phyloP scores from a whole-genome alignment of 2,329 filamentous ascomycete species.

The Keithomyces neogunnii region DNA sequence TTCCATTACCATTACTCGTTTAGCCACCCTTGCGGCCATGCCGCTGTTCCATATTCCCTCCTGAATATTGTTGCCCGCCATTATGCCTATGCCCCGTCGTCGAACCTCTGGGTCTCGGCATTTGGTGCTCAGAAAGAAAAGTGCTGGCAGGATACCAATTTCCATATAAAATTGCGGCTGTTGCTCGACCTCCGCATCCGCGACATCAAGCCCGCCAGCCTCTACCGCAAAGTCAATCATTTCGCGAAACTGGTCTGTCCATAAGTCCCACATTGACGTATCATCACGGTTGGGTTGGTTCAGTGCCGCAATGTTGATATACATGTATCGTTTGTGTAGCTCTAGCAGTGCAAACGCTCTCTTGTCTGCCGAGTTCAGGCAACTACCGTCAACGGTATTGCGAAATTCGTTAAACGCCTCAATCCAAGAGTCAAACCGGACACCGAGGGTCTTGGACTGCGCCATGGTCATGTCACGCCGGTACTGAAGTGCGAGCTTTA shows the following conservation, averaged over 20 bases:
- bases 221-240: slow-evolving; percentile 4
- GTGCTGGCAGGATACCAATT: slow-evolving; percentile 2
- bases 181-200: not conserved
- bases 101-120: slow-evolving; percentile 5
- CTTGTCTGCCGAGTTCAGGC: slow-evolving; percentile 1
- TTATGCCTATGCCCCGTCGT: slow-evolving; percentile 3
- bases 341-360: slow-evolving; percentile 4
- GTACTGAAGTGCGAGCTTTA: slow-evolving; percentile 2
- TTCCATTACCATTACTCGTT: slow-evolving; percentile 1
- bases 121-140: slow-evolving; percentile 3
- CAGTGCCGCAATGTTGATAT: slow-evolving; percentile 4
- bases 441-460: not conserved
- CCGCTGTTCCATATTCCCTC: slow-evolving; percentile 6
- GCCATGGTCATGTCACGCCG: not conserved
- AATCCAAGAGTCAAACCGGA: not conserved
- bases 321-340: slow-evolving; percentile 5
- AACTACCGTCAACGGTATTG: not conserved
- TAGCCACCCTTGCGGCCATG: slow-evolving; percentile 4
- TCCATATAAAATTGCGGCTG: slow-evolving; percentile 6
- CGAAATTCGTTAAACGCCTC: slow-evolving; percentile 4
- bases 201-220: not conserved
- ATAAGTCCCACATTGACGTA: slow-evolving; percentile 5
- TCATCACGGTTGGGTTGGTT: slow-evolving; percentile 3
- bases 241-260: slow-evolving; percentile 4
- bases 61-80: slow-evolving; percentile 3